A percentile compares a stretch with the other conserved stretches of the same genome.
These are phyloP conservation scores for Pseudocercospora macadamiae DNA, from an alignment of 2,329 filamentous ascomycete species.

Conservation along the genomic window DNA sequence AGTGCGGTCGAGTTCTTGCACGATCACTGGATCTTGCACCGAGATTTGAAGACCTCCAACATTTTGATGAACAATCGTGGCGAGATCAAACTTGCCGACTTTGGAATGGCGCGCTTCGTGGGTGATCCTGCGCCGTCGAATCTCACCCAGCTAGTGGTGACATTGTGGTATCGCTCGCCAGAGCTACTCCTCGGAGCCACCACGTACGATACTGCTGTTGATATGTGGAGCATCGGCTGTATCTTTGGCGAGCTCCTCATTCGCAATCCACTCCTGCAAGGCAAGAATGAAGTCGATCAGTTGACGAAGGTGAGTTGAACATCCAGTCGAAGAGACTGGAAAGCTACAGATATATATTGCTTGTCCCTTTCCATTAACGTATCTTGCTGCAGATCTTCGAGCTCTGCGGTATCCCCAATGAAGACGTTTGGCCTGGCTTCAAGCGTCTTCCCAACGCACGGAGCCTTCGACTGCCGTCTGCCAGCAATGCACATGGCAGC, in stretches of 20 bases:
- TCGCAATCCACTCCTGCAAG: constrained; percentile 80
- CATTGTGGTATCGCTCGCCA: constrained; percentile 92
- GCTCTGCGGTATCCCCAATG: constrained; percentile 82
- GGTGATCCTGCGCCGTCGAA: constrained; percentile 73
- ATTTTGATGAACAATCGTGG: constrained; percentile 94
- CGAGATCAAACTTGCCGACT: constrained; percentile 93
- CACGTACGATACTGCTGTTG: constrained; percentile 74
- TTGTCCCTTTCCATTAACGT: constrained; percentile 26
- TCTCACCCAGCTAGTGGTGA: constrained; percentile 91
- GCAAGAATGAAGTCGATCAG: constrained; percentile 90
- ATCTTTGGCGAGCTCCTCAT: constrained; percentile 91
- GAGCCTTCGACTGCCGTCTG: constrained; percentile 65
- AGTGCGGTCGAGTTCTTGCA: constrained; percentile 85
- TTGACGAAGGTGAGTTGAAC: constrained; percentile 62
- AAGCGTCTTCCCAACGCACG: constrained; percentile 84
- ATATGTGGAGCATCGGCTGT: constrained; percentile 96
- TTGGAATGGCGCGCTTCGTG: constrained; percentile 93
- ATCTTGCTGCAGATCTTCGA: constrained; percentile 69
- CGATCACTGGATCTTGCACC: constrained; percentile 81
- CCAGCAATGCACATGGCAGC: constrained; percentile 50
- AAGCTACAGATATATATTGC: constrained; percentile 28
- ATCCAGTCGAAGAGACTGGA: constrained; percentile 35
- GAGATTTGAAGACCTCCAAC: constrained; percentile 91
- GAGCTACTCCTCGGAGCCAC: constrained; percentile 83
- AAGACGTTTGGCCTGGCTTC: constrained; percentile 84